Evolutionary conservation across 495 filamentous ascomycete genomes (phyloP).

Genomic region (Penicillium canariense): DNA sequence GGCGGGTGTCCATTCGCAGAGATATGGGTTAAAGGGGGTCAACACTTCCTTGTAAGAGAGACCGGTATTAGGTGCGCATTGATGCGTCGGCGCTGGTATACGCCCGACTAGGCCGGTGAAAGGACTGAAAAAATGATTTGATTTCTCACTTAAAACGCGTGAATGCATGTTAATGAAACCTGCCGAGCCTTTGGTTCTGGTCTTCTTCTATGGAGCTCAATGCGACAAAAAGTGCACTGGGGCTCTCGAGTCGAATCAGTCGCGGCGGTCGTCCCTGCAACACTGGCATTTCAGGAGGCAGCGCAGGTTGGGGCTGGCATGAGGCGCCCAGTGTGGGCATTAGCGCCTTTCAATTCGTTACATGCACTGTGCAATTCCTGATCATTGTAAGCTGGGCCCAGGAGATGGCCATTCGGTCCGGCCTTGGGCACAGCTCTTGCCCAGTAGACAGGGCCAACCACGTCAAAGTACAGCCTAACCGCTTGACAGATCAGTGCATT

Average conservation of each 20-base stretch:
- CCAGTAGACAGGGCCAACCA: not conserved
- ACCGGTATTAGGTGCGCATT: not conserved
- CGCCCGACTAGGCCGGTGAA: not conserved
- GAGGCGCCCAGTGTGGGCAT: not conserved
- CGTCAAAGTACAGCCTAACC: not conserved
- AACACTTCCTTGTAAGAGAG: not conserved
- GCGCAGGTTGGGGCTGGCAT: not conserved
- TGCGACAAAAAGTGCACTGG: not conserved
- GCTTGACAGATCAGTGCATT: not conserved
- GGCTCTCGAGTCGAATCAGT: not conserved
- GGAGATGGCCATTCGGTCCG: not conserved
- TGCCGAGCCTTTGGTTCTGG: not conserved
- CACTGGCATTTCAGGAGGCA: not conserved
- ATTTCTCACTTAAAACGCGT: not conserved
- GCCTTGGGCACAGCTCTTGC: not conserved
- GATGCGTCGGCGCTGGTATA: not conserved
- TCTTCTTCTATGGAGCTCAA: not conserved
- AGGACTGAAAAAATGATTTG: not conserved
- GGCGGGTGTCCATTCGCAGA: not conserved
- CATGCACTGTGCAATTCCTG: not conserved
- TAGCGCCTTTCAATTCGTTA: not conserved
- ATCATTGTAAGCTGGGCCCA: not conserved
- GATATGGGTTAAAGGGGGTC: not conserved
- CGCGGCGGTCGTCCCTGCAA: not conserved
- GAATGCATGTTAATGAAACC: not conserved